Evolutionary conservation across 805 yeast genomes (phyloP).

Genomic region (Cyberlindnera samutprakarnensis): DNA sequence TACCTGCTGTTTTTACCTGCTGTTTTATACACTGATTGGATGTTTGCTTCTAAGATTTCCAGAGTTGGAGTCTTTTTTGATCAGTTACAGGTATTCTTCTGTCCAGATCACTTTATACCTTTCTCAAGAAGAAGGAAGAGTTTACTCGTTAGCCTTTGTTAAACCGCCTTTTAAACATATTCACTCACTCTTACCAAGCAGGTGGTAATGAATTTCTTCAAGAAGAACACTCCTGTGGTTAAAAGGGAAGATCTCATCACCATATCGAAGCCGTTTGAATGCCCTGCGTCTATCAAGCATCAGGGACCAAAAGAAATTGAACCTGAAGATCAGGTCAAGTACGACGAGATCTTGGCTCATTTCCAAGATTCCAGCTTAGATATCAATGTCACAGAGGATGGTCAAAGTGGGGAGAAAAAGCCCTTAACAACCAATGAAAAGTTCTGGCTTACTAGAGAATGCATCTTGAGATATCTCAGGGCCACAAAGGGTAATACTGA

Average conservation of each 20-base stretch:
- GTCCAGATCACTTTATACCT: no score
- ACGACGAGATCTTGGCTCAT: slow-evolving; percentile 47
- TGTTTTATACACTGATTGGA: no score
- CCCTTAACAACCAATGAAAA: slow-evolving; percentile 53
- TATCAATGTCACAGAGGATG: slow-evolving; percentile 20
- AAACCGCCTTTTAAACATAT: background rate
- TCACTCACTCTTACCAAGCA: background rate
- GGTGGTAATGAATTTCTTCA: slow-evolving; percentile 13
- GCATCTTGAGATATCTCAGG: slow-evolving; percentile 77
- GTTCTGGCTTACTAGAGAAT: slow-evolving; percentile 90
- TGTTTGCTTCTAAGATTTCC: background rate
- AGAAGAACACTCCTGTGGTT: slow-evolving; percentile 8
- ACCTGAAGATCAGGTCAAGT: slow-evolving; percentile 35
- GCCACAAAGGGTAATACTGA: slow-evolving; percentile 86
- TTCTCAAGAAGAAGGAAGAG: background rate
- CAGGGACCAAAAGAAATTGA: slow-evolving; percentile 4
- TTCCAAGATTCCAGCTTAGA: slow-evolving; percentile 42
- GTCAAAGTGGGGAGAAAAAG: slow-evolving; percentile 19
- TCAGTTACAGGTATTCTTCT: no score
- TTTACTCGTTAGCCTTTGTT: background rate
- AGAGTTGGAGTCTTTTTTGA: background rate
- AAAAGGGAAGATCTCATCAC: slow-evolving; percentile 20
- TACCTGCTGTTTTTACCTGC: background rate
- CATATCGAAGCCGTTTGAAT: slow-evolving; percentile 42
- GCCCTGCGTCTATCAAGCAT: slow-evolving; percentile 44